Base-by-base conservation (phyloP, 2,329 filamentous ascomycete genomes). In the Gnomoniopsis sp. region DNA sequence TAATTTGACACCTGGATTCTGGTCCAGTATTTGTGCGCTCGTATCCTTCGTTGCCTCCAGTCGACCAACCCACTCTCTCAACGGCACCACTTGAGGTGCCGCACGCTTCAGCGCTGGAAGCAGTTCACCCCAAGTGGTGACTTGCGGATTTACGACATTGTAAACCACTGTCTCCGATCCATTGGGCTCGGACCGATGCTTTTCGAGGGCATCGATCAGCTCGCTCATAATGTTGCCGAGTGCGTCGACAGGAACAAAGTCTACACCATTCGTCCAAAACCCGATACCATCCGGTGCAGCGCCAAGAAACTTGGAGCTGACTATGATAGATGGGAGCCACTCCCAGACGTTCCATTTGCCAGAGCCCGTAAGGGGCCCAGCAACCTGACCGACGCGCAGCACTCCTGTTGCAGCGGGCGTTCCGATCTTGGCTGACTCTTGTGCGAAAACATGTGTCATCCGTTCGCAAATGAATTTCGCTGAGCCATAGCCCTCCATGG, bases 391-490 rank as follows among this genome's bases (percentile, higher is more conserved):
- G 1, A 71, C 65, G n/a, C 69, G 53, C 1, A 59, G 49, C 23
- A 59, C 53, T n/a, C 47, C 57, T 6, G 53, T 53, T 4, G 52
- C 48, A 15, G 47, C 43, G 2, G 57, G 23, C 21, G 65, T 62
- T 6, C 62, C 64, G 12, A 46, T 41, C 15, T 61, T 57, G 1
- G 55, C 59, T 26, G 53, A 58, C 38, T 53, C 56, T 1, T 47
- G 48, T 10, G 57, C 64, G 41, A 66, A 69, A 7, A 49, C 59
- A 33, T 69, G 65, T 2, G 68, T 30, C 6, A 71, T 56, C 7
- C 64, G 63, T 61, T 70, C 68, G 49, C 66, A 65, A n/a, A 69
- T 57, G 36, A 67, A 66, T 60, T 71, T 71, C 12, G 67, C 66
- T 8, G 61, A 61, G 17, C 62, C 67, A 49, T 71, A 71, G 3